Conservation (phyloP, 495 filamentous ascomycete species). For the Aspergillus panamensis region DNA sequence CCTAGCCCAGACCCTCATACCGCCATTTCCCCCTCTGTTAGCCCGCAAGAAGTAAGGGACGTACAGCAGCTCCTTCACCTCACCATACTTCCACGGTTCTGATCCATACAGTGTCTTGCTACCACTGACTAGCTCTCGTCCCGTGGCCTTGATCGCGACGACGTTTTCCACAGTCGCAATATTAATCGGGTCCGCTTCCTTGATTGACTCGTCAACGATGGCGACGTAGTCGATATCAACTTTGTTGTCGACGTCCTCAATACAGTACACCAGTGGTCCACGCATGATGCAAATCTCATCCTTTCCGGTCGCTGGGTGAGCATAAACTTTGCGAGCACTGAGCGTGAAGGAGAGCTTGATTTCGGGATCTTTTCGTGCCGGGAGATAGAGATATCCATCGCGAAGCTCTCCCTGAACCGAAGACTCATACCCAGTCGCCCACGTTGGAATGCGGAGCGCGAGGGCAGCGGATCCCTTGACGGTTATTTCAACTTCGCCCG, state of each 20-base stretch:
- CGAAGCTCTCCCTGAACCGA: slow-evolving; percentile 6
- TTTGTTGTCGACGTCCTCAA: slow-evolving; percentile 16
- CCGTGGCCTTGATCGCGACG: not conserved
- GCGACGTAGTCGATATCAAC: slow-evolving; percentile 10
- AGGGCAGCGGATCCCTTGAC: slow-evolving; percentile 6
- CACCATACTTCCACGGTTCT: slow-evolving; percentile 6
- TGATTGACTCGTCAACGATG: not conserved
- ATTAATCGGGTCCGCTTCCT: slow-evolving; percentile 8
- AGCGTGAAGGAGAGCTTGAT: slow-evolving; percentile 5
- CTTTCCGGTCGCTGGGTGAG: slow-evolving; percentile 6
- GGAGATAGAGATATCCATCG: slow-evolving; percentile 8
- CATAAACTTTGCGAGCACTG: slow-evolving; percentile 1
- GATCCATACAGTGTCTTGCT: not conserved
- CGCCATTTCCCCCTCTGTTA: slow-evolving; percentile 10
- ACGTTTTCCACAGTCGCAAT: slow-evolving; percentile 2
- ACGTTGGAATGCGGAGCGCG: slow-evolving; percentile 8
- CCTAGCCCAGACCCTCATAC: slow-evolving; percentile 12
- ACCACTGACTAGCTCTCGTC: slow-evolving; percentile 1
- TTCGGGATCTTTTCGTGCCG: not conserved
- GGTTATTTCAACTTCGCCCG: slow-evolving; percentile 6
- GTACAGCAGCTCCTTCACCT: not conserved
- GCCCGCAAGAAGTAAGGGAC: slow-evolving; percentile 13
- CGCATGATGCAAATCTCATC: slow-evolving; percentile 12
- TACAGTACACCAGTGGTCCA: slow-evolving; percentile 15
- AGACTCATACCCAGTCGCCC: slow-evolving; percentile 9